Conservation (phyloP, 1,284 basidiomycete species). For the Apiotrichum montevideense region DNA sequence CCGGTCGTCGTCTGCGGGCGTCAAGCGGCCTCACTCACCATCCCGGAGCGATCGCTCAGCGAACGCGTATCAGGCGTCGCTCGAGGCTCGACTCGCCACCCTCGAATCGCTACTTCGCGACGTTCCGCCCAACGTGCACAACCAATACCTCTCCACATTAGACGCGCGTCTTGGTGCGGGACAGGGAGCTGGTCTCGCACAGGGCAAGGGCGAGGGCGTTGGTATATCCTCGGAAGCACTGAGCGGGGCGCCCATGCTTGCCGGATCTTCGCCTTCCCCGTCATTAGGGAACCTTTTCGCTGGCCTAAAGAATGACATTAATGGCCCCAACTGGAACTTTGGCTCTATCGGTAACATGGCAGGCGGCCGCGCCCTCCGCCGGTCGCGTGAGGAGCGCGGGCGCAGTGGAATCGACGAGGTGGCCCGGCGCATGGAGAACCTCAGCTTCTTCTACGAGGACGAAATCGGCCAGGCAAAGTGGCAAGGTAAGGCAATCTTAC, state of each 20-base stretch:
- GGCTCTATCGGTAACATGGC: conserved; percentile 6
- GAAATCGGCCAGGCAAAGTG: conserved; percentile 49
- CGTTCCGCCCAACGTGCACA: conserved; percentile 47
- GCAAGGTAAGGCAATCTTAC: conserved; percentile 39
- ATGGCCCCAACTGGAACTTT: neutral
- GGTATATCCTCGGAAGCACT: conserved; percentile 37
- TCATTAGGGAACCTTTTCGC: conserved; percentile 5
- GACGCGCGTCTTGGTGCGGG: conserved; percentile 42
- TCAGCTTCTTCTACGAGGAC: conserved; percentile 48
- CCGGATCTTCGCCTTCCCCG: neutral
- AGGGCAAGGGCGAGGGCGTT: conserved; percentile 37
- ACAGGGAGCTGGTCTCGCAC: conserved; percentile 37
- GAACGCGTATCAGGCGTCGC: conserved; percentile 25
- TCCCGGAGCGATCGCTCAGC: conserved; percentile 5
- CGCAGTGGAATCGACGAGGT: conserved; percentile 31
- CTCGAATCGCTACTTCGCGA: conserved; percentile 45
- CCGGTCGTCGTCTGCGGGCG: conserved; percentile 14
- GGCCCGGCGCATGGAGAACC: conserved; percentile 41
- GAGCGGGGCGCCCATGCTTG: conserved; percentile 12
- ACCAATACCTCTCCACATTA: conserved; percentile 42
- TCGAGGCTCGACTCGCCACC: conserved; percentile 45
- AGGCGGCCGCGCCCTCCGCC: conserved; percentile 7
- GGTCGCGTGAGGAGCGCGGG: conserved; percentile 14
- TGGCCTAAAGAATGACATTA: conserved; percentile 8
- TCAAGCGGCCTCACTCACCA: conserved; percentile 33